phyloP scores from a whole-genome alignment of 1,284 basidiomycete genomes.

The Apiotrichum domesticum region DNA sequence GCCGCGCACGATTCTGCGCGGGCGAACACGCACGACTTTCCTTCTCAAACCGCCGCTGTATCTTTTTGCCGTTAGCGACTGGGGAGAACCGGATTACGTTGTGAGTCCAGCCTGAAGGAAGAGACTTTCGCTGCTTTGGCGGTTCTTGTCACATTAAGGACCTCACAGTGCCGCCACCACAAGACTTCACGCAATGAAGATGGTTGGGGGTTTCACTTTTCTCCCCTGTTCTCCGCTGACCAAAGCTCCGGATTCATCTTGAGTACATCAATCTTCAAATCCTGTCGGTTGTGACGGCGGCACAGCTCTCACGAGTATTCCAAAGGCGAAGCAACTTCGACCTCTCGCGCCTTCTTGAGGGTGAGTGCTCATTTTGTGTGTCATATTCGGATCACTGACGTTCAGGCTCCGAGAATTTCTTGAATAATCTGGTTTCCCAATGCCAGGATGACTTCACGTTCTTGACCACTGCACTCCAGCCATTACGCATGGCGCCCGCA shows the following conservation, averaged over 20 bases:
- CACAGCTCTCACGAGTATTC: constrained; percentile 79
- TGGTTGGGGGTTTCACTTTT: not conserved
- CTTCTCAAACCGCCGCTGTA: constrained; percentile 80
- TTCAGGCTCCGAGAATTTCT: constrained; percentile 72
- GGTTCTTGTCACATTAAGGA: too few species aligned
- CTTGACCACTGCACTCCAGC: constrained; percentile 71
- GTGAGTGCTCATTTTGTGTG: constrained; percentile 46
- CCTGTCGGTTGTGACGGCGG: constrained; percentile 76
- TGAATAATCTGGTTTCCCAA: constrained; percentile 62
- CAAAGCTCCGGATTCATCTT: constrained; percentile 80
- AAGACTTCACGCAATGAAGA: too few species aligned
- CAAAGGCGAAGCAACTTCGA: constrained; percentile 87
- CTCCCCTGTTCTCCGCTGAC: not conserved
- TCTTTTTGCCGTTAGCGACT: constrained; percentile 80
- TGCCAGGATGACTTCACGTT: constrained; percentile 75
- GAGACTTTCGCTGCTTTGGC: too few species aligned
- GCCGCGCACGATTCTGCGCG: constrained; percentile 52
- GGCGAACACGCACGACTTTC: constrained; percentile 76
- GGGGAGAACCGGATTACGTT: constrained; percentile 89
- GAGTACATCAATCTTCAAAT: constrained; percentile 93
- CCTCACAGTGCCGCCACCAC: too few species aligned
- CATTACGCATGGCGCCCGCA: constrained; percentile 64
- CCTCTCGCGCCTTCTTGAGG: constrained; percentile 72
- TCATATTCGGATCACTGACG: not conserved
- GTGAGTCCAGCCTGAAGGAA: constrained; percentile 53